These are phyloP conservation scores for Dissophora globulifera DNA, from an alignment of 192 early-diverging fungal genomes.

Conservation along the genomic window DNA sequence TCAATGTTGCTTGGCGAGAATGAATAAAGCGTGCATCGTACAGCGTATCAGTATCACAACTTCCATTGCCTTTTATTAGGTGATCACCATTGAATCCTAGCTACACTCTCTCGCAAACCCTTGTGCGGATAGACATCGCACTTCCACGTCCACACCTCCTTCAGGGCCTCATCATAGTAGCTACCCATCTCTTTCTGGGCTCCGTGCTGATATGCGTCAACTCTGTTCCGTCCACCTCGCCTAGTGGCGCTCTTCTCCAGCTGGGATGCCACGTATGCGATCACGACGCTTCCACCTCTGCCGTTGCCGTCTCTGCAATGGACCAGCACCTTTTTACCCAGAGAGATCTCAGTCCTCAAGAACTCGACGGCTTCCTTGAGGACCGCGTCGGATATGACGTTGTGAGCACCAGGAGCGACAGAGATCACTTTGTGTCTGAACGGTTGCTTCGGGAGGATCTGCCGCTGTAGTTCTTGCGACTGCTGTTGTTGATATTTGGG, in stretches of 20 bases:
- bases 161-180: conserved; percentile 15
- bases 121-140: conserved; percentile 52
- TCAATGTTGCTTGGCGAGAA: too few species aligned
- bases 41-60: too few species aligned
- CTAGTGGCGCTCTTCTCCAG: conserved; percentile 7
- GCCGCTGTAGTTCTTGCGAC: background rate
- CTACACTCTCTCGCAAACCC: conserved; percentile 27
- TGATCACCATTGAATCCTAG: conserved; percentile 30
- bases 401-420: conserved; percentile 35
- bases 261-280: conserved; percentile 36
- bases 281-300: conserved; percentile 38
- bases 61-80: too few species aligned
- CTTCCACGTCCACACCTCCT: conserved; percentile 52
- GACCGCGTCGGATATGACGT: conserved; percentile 25
- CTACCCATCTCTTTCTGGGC: background rate
- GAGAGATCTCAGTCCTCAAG: conserved; percentile 14
- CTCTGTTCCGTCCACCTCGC: background rate
- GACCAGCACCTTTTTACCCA: conserved; percentile 47
- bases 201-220: too few species aligned
- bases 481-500: background rate
- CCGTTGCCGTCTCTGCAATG: conserved; percentile 51
- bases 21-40: too few species aligned
- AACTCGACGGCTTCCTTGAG: conserved; percentile 42
- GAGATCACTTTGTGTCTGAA: conserved; percentile 44
- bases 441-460: background rate